Conservation (phyloP, 345 rosid genomes). For the Melaleuca alternifolia region DNA sequence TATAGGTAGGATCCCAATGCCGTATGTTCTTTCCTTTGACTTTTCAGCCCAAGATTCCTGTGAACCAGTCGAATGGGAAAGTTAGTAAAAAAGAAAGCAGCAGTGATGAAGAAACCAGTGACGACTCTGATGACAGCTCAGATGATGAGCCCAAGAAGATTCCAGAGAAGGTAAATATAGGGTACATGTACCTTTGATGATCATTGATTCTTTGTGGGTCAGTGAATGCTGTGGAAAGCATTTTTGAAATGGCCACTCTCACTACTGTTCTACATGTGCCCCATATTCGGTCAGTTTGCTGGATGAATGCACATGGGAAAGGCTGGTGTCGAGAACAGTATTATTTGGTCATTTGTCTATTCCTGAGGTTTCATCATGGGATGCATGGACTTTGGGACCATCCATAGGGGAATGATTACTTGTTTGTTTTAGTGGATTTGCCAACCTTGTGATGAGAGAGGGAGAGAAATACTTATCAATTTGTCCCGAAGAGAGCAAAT, state of each 20-base stretch:
- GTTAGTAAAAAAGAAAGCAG: conserved; percentile 34
- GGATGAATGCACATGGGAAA: not conserved
- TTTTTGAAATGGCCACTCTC: not conserved
- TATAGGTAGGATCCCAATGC: not conserved
- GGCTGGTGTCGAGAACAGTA: not conserved
- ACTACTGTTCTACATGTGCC: not conserved
- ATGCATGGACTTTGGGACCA: not conserved
- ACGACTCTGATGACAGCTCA: conserved; percentile 8
- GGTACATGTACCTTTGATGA: not conserved
- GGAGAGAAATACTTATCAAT: not conserved
- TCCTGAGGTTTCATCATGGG: not conserved
- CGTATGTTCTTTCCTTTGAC: not conserved
- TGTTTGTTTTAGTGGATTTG: not conserved
- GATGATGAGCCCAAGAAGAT: conserved; percentile 14
- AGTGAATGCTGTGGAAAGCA: not conserved
- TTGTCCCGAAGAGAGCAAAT: not conserved
- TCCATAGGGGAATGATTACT: not conserved
- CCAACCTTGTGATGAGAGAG: not conserved
- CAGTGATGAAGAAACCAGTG: conserved; percentile 28
- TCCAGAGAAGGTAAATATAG: conserved; percentile 23
- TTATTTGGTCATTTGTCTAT: not conserved
- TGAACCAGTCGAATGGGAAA: conserved; percentile 10
- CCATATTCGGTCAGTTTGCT: not conserved
- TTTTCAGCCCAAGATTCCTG: conserved; percentile 12
- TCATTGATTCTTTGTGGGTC: not conserved